phyloP scores from a whole-genome alignment of 257 asterid genomes.

The Apocynum venetum region DNA sequence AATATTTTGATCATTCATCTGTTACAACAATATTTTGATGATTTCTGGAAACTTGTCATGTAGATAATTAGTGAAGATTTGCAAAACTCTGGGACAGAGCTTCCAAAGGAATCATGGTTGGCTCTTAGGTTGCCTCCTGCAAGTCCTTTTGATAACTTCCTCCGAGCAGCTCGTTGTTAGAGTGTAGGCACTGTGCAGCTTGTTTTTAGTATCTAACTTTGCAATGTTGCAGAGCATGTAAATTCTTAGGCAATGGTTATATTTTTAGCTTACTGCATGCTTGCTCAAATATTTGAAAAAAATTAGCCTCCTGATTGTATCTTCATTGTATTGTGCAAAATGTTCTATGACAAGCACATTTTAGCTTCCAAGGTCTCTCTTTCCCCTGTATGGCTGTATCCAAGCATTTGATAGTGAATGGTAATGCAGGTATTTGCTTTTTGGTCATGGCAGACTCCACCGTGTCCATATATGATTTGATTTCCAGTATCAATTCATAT shows the following conservation, averaged over 20 bases:
- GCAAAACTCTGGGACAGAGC: slow-evolving; percentile 16
- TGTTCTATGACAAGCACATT: neutral
- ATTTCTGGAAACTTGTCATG: neutral
- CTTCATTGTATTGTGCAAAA: neutral
- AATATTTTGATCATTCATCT: neutral
- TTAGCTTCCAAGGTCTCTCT: neutral
- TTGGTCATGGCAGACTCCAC: too few species aligned
- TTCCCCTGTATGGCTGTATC: too few species aligned
- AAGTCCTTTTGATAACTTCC: slow-evolving; percentile 97
- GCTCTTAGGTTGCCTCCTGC: slow-evolving; percentile 94
- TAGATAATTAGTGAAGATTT: slow-evolving; percentile 46
- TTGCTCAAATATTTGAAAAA: neutral
- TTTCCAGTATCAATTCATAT: too few species aligned
- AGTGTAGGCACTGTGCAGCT: neutral
- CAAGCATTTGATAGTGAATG: too few species aligned
- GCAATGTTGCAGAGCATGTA: slow-evolving; percentile 3
- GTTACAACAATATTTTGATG: neutral
- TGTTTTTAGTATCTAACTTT: neutral
- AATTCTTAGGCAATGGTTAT: neutral
- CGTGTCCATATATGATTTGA: too few species aligned
- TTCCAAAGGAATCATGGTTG: slow-evolving; percentile 52
- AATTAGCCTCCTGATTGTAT: neutral
- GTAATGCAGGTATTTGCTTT: too few species aligned
- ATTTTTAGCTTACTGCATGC: neutral
- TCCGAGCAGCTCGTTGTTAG: slow-evolving; percentile 88